These are phyloP conservation scores for Ophioceras dolichostomum DNA, from an alignment of 2,329 filamentous ascomycete species.

Conservation along the genomic window DNA sequence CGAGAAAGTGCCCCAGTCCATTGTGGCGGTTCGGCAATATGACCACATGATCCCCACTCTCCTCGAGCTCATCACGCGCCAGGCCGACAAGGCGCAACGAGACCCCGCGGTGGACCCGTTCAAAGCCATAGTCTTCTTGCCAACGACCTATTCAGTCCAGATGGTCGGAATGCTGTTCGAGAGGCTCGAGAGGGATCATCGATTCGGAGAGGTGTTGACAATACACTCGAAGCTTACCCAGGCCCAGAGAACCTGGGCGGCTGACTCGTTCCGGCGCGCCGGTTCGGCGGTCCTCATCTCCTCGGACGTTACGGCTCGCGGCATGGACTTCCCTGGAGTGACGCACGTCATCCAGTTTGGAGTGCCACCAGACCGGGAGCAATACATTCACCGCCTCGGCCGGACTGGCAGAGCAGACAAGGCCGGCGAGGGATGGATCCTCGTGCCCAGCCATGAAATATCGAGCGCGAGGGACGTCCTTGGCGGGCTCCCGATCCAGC, in stretches of 20 bases:
- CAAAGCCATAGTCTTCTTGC: slow-evolving; percentile 94
- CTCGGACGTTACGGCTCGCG: slow-evolving; percentile 68
- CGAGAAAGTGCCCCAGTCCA: slow-evolving; percentile 67
- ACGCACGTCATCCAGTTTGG: slow-evolving; percentile 51
- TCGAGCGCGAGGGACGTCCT: slow-evolving; percentile 36
- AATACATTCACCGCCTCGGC: slow-evolving; percentile 51
- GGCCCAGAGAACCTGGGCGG: slow-evolving; percentile 50
- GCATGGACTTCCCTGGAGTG: slow-evolving; percentile 54
- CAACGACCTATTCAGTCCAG: slow-evolving; percentile 62
- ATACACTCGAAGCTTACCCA: slow-evolving; percentile 79
- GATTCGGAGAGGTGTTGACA: slow-evolving; percentile 29
- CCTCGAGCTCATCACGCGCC: slow-evolving; percentile 60
- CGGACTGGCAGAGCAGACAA: slow-evolving; percentile 66
- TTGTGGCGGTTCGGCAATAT: slow-evolving; percentile 54
- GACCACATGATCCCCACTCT: slow-evolving; percentile 68
- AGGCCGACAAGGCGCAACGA: slow-evolving; percentile 27
- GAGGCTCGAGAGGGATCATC: slow-evolving; percentile 25
- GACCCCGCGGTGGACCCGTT: slow-evolving; percentile 47
- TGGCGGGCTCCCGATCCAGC: slow-evolving; percentile 45
- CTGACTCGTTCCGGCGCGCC: slow-evolving; percentile 59
- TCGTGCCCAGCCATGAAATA: slow-evolving; percentile 45
- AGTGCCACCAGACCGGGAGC: slow-evolving; percentile 37
- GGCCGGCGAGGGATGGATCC: slow-evolving; percentile 57
- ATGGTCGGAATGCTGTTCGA: slow-evolving; percentile 48
- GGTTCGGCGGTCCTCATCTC: slow-evolving; percentile 57